Percentiles rank a stretch among this genome's conserved stretches.
Evolutionary conservation across 2,329 filamentous ascomycete species (phyloP).

Genomic region (Neurospora crassa): DNA sequence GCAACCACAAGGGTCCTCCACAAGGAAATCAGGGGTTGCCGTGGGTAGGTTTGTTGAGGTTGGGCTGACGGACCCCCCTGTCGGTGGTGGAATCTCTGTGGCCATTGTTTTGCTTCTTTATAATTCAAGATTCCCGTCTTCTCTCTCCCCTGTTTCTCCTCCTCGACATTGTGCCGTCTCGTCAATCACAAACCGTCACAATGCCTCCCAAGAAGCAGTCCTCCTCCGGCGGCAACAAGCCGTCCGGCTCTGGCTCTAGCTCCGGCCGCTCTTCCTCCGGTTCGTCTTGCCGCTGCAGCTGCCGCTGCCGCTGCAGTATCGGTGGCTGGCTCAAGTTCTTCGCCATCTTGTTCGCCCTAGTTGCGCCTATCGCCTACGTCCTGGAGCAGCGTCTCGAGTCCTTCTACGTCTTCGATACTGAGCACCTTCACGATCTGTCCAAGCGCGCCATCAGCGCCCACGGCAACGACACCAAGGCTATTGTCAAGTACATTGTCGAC

Average conservation of each 20-base stretch:
- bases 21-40: background rate
- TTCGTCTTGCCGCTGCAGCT: background rate
- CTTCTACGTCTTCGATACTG: slow-evolving; percentile 68
- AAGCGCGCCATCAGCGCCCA: slow-evolving; percentile 55
- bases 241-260: slow-evolving; percentile 6
- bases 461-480: slow-evolving; percentile 63
- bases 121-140: slow-evolving; percentile 1
- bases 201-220: slow-evolving; percentile 14
- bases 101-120: slow-evolving; percentile 5
- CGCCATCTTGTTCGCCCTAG: slow-evolving; percentile 42
- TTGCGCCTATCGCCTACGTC: slow-evolving; percentile 43
- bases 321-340: slow-evolving; percentile 37
- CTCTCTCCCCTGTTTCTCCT: background rate
- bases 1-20: background rate
- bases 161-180: background rate
- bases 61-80: background rate
- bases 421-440: slow-evolving; percentile 59
- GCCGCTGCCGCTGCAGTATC: slow-evolving; percentile 14
- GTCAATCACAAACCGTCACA: slow-evolving; percentile 1
- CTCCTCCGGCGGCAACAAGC: slow-evolving; percentile 7
- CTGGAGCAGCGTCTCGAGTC: slow-evolving; percentile 48
- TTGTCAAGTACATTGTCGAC: slow-evolving; percentile 60
- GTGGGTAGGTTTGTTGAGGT: background rate
- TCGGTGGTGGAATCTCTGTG: background rate
- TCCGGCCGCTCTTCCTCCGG: slow-evolving; percentile 4